phyloP scores from a whole-genome alignment of 2,329 filamentous ascomycete species.

The Tolypocladium pustulatum region DNA sequence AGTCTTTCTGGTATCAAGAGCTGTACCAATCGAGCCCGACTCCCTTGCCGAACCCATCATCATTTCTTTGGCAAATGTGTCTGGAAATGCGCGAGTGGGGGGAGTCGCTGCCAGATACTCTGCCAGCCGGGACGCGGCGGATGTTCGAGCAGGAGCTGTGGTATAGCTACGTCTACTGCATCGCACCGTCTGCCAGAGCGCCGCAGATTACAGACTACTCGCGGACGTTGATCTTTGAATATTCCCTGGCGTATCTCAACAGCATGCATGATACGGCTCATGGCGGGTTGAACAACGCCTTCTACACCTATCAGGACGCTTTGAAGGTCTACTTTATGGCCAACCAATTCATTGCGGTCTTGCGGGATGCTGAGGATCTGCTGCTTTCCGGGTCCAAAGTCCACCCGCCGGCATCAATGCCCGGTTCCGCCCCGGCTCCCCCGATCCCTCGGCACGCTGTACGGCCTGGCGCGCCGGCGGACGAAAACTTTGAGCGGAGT shows the following conservation, averaged over 20 bases:
- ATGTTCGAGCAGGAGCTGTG: slow-evolving; percentile 81
- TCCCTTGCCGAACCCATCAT: slow-evolving; percentile 56
- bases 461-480: slow-evolving; percentile 21
- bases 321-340: slow-evolving; percentile 71
- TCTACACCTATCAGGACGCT: slow-evolving; percentile 81
- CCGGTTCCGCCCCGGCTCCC: slow-evolving; percentile 38
- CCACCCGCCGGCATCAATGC: slow-evolving; percentile 31
- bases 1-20: slow-evolving; percentile 84
- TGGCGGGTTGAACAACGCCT: slow-evolving; percentile 47
- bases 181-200: slow-evolving; percentile 68
- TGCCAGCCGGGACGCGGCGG: slow-evolving; percentile 55
- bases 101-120: slow-evolving; percentile 57
- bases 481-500: slow-evolving; percentile 45
- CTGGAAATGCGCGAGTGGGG: slow-evolving; percentile 73
- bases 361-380: slow-evolving; percentile 46
- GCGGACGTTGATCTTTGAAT: slow-evolving; percentile 74
- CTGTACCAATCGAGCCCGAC: slow-evolving; percentile 70
- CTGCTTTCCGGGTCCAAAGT: slow-evolving; percentile 40
- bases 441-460: slow-evolving; percentile 38
- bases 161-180: slow-evolving; percentile 84
- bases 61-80: slow-evolving; percentile 67
- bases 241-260: slow-evolving; percentile 72
- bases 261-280: slow-evolving; percentile 59
- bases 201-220: slow-evolving; percentile 66
- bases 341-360: slow-evolving; percentile 50